Base-by-base conservation (phyloP, 495 filamentous ascomycete genomes). In the Penicillium waksmanii region DNA sequence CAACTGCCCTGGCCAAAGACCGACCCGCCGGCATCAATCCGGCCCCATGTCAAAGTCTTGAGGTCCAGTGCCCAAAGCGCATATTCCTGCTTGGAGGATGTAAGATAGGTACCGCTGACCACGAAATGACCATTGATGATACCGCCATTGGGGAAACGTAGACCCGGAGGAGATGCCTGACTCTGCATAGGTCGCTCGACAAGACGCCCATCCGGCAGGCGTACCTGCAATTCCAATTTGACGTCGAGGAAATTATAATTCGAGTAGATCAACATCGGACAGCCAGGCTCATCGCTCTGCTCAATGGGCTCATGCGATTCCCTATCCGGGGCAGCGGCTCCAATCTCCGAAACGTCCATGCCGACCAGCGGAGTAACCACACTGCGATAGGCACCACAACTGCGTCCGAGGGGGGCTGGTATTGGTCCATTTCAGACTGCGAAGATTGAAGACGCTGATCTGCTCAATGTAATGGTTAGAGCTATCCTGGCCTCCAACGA, bases 381-480 rank as follows among this genome's bases (percentile, higher is more conserved):
- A 66, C 92, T 96, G 51, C 96, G 86, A 69, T 98, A 98, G 3
- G 96, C 96, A 55, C 95, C 95, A 69, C 95, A 98, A 65, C 89
- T 94, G 71, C 91, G 88, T 31, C 91, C 93, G 13, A 98, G 77
- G 4, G 4, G 87, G 77, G 53, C 87, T 87, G 8, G 92, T 97
- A 23, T 89, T 90, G 3, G 92, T 93, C 95, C 95, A 98, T 73
- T 95, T 96, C 56, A 97, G 73, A 68, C 92, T 96, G n/a, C 95
- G 85, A 31, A 98, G 81, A 63, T 98, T 98, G 79, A 98, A 98
- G 6, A 98, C 92, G 67, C 93, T 97, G 65, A 98, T 92, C 74
- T 98, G 91, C 70, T 98, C 94, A 60, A 98, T 98, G 65, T 98
- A 98, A 68, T 96, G 92, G 68, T 98, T 98, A n/a, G 89, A 90